phyloP scores from a whole-genome alignment of 1,139 yeast species.

The Geotrichum aggregatum region DNA sequence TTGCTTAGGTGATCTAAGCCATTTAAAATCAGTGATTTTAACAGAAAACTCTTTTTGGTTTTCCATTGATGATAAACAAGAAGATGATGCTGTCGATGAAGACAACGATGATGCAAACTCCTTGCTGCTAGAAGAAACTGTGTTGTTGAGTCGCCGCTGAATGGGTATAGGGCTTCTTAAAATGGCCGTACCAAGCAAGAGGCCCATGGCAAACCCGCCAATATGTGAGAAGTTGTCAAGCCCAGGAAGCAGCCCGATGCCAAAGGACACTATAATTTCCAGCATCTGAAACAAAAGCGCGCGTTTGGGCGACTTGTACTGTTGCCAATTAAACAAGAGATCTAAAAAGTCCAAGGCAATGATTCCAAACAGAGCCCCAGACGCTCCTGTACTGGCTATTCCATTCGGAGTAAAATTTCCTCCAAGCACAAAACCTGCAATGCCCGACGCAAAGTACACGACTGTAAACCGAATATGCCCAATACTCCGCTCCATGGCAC shows the following conservation, averaged over 20 bases:
- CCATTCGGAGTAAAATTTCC: slow-evolving; percentile 71
- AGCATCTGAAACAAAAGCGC: slow-evolving; percentile 49
- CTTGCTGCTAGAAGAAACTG: not conserved
- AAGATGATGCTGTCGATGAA: too few species aligned
- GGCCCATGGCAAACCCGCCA: slow-evolving; percentile 70
- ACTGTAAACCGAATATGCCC: slow-evolving; percentile 55
- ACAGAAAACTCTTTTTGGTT: not conserved
- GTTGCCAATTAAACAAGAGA: slow-evolving; percentile 53
- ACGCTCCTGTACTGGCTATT: slow-evolving; percentile 66
- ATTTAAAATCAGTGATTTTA: not conserved
- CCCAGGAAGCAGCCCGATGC: slow-evolving; percentile 67
- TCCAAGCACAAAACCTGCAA: slow-evolving; percentile 66
- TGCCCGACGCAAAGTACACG: slow-evolving; percentile 60
- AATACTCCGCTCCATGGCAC: slow-evolving; percentile 55
- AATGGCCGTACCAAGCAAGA: slow-evolving; percentile 50
- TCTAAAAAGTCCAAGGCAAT: slow-evolving; percentile 60
- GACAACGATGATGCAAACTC: too few species aligned
- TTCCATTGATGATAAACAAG: not conserved
- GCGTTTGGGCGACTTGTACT: slow-evolving; percentile 41
- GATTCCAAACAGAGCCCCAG: slow-evolving; percentile 71
- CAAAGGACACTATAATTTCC: slow-evolving; percentile 60
- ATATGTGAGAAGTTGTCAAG: slow-evolving; percentile 72
- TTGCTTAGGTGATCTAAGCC: not conserved
- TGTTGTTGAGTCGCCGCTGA: slow-evolving; percentile 23
- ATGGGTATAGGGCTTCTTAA: slow-evolving; percentile 53